Evolutionary conservation across 2,329 filamentous ascomycete species (phyloP).

Genomic region (Trichoderma harzianum): DNA sequence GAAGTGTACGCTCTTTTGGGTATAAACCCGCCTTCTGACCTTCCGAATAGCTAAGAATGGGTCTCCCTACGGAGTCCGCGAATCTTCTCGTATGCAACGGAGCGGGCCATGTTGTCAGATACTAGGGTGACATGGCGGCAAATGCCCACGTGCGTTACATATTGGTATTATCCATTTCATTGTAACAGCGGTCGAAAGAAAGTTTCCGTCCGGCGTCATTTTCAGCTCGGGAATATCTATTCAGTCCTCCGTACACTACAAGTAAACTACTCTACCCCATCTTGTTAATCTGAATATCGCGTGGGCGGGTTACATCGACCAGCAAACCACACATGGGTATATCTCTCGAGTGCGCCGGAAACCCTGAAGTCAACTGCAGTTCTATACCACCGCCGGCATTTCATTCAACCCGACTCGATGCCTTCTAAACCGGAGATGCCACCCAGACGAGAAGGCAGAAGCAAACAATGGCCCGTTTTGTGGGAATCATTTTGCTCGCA

Average conservation of each 20-base stretch:
- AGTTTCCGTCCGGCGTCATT: not conserved
- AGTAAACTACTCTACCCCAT: not conserved
- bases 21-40: not conserved
- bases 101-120: not conserved
- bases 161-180: not conserved
- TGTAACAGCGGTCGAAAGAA: not conserved
- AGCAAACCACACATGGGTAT: not conserved
- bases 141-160: not conserved
- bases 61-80: too few species aligned
- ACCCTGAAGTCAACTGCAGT: too few species aligned
- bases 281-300: not conserved
- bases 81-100: not conserved
- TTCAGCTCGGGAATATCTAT: not conserved
- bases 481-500: constrained; percentile 20
- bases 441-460: not conserved
- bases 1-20: not conserved
- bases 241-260: not conserved
- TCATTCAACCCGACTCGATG: not conserved
- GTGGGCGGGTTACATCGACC: not conserved
- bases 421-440: not conserved
- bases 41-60: too few species aligned
- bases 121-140: not conserved
- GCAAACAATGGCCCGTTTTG: not conserved
- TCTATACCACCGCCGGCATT: not conserved
- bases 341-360: not conserved